Evolutionary conservation across 805 yeast species (phyloP), one percentile per base, ranked within the genome.

Genomic region (Diddensiella santjacobensis): DNA sequence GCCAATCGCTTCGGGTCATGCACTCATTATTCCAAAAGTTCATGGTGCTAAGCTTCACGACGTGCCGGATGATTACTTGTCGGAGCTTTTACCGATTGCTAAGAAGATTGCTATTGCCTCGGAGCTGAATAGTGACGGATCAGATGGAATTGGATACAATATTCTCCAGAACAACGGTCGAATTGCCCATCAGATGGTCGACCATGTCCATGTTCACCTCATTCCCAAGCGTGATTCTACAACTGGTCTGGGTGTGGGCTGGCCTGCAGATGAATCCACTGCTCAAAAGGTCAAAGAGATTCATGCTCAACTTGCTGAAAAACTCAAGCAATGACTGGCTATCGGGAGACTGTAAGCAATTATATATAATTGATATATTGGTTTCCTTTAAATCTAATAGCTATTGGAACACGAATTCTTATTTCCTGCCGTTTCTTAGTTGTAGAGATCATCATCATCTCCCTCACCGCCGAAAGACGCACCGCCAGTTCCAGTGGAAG

Each of bases 151-250:
- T 43, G 95, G 96, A 40, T 91, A 91, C 75, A 91, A 91, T 64
- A 65, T 91, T 18, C 72, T 91, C 56, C 98, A 90, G 68, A 93
- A 91, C 74, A 93, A 91, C 59, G 98, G 98, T 43, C 71, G 87
- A 64, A 82, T 90, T 62, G 99, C 98, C 10, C 98, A 93, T 64
- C 99, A 91, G 71, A 84, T 77, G 48, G 98, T 93, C 49, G 93
- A 86, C 58, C 99, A 91, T 65, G 97, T 93, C 50, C 99, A 91
- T 67, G 86, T 93, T 78, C 99, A 91, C 67, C 79, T 91, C 66
- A 91, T 91, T 64, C 99, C 99, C 44, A 91, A 91, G 77, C 77
- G 76, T 50, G 83, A 81, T 59, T 71, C 67, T 1, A 75, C 76
- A 36, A 73, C 90, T 17, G 99, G 99, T 1, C 75, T 91, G 54